Base-by-base conservation (phyloP, 2,329 filamentous ascomycete genomes). In the Plectosphaerella sp. region DNA sequence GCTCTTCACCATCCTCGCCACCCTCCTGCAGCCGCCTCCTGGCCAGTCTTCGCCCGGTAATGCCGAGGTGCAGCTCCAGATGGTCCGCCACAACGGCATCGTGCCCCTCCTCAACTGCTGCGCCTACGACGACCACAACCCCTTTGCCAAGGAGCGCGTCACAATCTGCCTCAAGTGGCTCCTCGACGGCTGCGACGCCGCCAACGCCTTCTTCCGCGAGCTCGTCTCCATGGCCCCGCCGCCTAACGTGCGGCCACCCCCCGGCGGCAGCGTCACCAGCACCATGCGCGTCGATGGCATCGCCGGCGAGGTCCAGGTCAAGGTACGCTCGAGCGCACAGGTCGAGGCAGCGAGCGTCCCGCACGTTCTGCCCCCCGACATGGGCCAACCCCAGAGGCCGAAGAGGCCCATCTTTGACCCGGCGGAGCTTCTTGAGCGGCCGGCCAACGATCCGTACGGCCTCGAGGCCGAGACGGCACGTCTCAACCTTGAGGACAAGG, bases 111-210 rank as follows among this genome's bases (percentile, higher is more conserved):
- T 97, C 15, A 91, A 91, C 63, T 96, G 91, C 69, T 97, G 91
- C 61, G 82, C 86, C 33, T 94, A 94, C 65, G 93, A 97, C 64
- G 91, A 93, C 60, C 85, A 96, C 70, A 97, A 97, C 64, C 91
- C 91, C 1, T 97, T 93, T 65, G 92, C 96, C 57, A 90, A 93
- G 62, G 93, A 97, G 68, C 89, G 92, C 58, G 89, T 91, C 3
- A 90, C 92, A 48, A 86, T 96, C 65, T 92, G 89, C 59, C 78
- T 95, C n/a, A 92, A 93, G 65, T 95, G 85, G 80, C 75, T 89
- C 6, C 81, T 89, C 71, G 87, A 89, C 59, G 87, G 87, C 12
- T 90, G 86, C 54, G 80, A 86, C 33, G 86, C 86, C 52, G 89
- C 89, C 15, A 87, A 88, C 57, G 78, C 82, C 33, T 87, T 88